phyloP scores from a whole-genome alignment of 768 basidiomycete genomes.

The Collybiopsis confluens region DNA sequence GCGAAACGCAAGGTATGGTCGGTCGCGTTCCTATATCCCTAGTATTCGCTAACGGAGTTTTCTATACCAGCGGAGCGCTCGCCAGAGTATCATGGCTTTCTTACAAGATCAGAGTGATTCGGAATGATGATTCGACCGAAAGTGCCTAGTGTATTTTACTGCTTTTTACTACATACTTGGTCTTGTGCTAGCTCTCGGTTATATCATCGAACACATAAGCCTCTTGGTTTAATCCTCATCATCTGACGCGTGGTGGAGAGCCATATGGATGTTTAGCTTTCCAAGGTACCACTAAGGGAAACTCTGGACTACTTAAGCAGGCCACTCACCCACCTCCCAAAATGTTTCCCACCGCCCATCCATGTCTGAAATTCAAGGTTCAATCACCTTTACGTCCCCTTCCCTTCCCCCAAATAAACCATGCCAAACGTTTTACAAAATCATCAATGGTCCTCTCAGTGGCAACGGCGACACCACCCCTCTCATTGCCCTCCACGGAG shows the following conservation, averaged over 20 bases:
- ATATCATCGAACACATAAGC: no score
- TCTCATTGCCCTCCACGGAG: slow-evolving; percentile 39
- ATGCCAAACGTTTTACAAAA: slow-evolving; percentile 38
- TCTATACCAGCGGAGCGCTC: slow-evolving; percentile 35
- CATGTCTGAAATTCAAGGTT: no score
- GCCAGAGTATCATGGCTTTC: slow-evolving; percentile 67
- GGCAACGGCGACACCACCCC: slow-evolving; percentile 22
- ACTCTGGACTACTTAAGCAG: no score
- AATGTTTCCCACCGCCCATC: no score
- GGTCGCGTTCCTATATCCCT: neutral
- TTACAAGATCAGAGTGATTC: slow-evolving; percentile 68
- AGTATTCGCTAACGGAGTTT: neutral
- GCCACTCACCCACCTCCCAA: no score
- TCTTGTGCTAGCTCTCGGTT: no score
- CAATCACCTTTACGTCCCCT: slow-evolving; percentile 20
- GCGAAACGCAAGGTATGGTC: slow-evolving; percentile 39
- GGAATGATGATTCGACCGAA: slow-evolving; percentile 39
- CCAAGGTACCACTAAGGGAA: no score
- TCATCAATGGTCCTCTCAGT: slow-evolving; percentile 26
- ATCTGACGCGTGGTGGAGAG: no score
- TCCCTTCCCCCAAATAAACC: slow-evolving; percentile 21
- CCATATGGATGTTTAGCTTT: no score
- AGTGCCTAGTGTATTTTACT: no score
- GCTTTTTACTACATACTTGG: no score
- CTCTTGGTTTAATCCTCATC: no score